phyloP scores from a whole-genome alignment of 2,329 filamentous ascomycete species.

The Orbilia blumenaviensis region DNA sequence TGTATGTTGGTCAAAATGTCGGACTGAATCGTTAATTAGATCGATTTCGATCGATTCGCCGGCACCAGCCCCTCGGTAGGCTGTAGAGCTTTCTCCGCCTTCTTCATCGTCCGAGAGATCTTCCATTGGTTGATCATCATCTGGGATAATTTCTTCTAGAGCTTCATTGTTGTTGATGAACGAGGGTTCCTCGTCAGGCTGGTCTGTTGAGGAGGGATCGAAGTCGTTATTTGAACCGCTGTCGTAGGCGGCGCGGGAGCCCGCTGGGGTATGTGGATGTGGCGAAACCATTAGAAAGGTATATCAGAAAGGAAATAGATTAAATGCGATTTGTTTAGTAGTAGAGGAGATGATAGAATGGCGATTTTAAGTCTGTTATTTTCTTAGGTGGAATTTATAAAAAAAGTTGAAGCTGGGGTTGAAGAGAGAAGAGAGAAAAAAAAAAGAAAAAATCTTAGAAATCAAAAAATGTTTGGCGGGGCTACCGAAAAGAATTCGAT shows the following conservation, averaged over 20 bases:
- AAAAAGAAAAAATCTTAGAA: constrained; percentile 46
- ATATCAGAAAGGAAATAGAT: not conserved
- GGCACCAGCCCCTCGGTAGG: constrained; percentile 36
- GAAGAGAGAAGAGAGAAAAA: constrained; percentile 11
- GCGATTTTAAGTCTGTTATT: not conserved
- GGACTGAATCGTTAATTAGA: constrained; percentile 89
- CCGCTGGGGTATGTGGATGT: constrained; percentile 38
- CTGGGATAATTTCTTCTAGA: constrained; percentile 75
- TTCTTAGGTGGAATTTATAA: constrained; percentile 21
- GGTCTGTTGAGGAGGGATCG: constrained; percentile 25
- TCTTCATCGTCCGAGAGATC: constrained; percentile 73
- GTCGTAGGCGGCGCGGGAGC: constrained; percentile 29
- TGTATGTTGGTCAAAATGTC: constrained; percentile 88
- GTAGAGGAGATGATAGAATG: not conserved
- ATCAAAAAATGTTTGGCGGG: constrained; percentile 52
- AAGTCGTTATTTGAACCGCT: constrained; percentile 38
- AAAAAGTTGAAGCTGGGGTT: not conserved
- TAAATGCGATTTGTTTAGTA: not conserved
- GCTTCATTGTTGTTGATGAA: constrained; percentile 81
- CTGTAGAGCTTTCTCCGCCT: constrained; percentile 62
- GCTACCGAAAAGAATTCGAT: constrained; percentile 42
- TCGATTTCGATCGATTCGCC: constrained; percentile 74
- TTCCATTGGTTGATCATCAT: constrained; percentile 82
- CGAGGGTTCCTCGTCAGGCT: constrained; percentile 72
- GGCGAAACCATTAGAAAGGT: constrained; percentile 44